phyloP scores from a whole-genome alignment of 148 eudicot species.

The Vaccinium vitisidaea region DNA sequence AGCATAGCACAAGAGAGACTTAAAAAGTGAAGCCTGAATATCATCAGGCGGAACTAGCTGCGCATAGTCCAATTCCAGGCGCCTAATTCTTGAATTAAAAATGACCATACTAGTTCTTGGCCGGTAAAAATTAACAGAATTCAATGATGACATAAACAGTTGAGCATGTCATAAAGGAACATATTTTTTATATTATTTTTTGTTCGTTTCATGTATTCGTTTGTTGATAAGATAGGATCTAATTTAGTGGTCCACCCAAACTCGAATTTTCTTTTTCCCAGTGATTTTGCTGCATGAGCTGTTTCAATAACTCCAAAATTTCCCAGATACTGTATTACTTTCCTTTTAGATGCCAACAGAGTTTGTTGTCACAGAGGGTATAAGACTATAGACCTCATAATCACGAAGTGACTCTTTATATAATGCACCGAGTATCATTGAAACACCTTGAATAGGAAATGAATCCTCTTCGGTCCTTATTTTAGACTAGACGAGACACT shows the following conservation, averaged over 20 bases:
- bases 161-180: neutral
- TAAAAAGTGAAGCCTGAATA: no score
- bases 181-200: neutral
- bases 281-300: neutral
- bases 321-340: no score
- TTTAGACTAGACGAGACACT: no score
- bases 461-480: no score
- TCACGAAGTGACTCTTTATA: neutral
- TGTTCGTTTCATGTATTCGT: neutral
- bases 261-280: neutral
- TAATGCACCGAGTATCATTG: neutral
- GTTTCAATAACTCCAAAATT: neutral
- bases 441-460: neutral
- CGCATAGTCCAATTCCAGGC: no score
- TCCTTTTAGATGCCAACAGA: slow-evolving; percentile 2
- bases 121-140: neutral
- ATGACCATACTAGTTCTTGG: no score
- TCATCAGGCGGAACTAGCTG: no score
- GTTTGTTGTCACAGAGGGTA: neutral
- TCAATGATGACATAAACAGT: neutral
- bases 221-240: neutral
- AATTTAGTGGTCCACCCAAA: slow-evolving; percentile 1
- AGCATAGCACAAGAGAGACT: no score
- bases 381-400: neutral
- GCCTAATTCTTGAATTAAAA: no score